Evolutionary conservation across 2,329 filamentous ascomycete genomes (phyloP).

Genomic region (Scytalidium lignicola): DNA sequence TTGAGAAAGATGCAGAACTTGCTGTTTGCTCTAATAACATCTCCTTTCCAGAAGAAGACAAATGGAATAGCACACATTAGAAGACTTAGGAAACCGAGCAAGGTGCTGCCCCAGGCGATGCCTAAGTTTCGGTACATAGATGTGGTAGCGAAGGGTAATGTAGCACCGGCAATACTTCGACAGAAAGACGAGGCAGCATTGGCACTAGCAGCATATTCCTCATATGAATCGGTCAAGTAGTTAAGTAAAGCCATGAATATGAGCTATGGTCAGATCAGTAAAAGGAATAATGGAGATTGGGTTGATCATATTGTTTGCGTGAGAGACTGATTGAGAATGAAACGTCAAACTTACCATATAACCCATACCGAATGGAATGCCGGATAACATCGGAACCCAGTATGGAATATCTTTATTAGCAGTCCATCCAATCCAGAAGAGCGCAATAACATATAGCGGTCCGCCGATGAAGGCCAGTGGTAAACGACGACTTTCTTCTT

Average conservation of each 20-base stretch:
- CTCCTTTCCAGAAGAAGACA: constrained; percentile 44
- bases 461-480: constrained; percentile 43
- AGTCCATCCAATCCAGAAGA: constrained; percentile 58
- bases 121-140: constrained; percentile 42
- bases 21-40: constrained; percentile 38
- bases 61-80: constrained; percentile 46
- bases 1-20: constrained; percentile 46
- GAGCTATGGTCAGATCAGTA: constrained; percentile 25
- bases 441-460: constrained; percentile 38
- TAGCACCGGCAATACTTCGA: constrained; percentile 37
- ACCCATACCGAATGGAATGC: constrained; percentile 47
- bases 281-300: no score
- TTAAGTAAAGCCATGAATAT: constrained; percentile 57
- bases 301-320: no score
- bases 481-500: constrained; percentile 43
- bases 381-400: constrained; percentile 51
- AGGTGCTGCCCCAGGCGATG: constrained; percentile 39
- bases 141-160: constrained; percentile 40
- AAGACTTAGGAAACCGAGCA: constrained; percentile 44
- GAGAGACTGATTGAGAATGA: no score
- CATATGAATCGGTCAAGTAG: constrained; percentile 53
- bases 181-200: constrained; percentile 38
- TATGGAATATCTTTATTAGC: constrained; percentile 45
- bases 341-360: constrained; percentile 37
- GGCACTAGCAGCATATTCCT: constrained; percentile 52